phyloP scores from a whole-genome alignment of 2,329 filamentous ascomycete species.

The Talaromyces marneffei region DNA sequence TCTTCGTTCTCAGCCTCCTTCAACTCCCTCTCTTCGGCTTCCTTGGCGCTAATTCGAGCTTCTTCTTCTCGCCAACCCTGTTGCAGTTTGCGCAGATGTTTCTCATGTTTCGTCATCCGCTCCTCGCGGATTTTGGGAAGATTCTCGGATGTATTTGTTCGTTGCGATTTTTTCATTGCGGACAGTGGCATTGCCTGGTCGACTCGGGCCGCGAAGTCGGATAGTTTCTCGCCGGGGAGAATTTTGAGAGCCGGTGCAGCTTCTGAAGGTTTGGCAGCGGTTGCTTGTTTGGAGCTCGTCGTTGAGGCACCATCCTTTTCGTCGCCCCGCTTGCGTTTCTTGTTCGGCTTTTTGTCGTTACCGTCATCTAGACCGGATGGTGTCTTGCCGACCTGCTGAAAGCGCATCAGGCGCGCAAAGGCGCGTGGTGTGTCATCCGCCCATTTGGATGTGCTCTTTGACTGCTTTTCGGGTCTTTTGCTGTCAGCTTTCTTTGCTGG shows the following conservation, averaged over 20 bases:
- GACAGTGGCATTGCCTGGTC: constrained; percentile 75
- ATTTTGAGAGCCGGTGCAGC: constrained; percentile 56
- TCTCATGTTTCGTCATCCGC: constrained; percentile 74
- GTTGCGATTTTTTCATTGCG: constrained; percentile 57
- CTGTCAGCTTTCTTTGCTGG: constrained; percentile 23
- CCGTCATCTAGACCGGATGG: constrained; percentile 66
- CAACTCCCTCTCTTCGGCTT: constrained; percentile 71
- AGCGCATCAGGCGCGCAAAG: constrained; percentile 79
- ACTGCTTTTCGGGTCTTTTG: constrained; percentile 31
- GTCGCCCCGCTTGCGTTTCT: constrained; percentile 45
- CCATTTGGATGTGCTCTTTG: constrained; percentile 19
- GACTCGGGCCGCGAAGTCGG: constrained; percentile 75
- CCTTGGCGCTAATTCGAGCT: constrained; percentile 58
- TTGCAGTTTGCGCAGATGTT: constrained; percentile 61
- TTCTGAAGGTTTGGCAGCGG: neutral
- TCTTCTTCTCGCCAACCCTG: constrained; percentile 54
- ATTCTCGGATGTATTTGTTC: constrained; percentile 18
- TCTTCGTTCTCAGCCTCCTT: constrained; percentile 69
- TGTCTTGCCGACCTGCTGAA: constrained; percentile 53
- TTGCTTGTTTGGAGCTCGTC: neutral
- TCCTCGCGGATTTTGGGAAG: constrained; percentile 44
- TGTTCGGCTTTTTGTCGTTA: constrained; percentile 32
- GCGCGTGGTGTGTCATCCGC: constrained; percentile 80
- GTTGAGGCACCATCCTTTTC: constrained; percentile 14
- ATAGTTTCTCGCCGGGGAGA: constrained; percentile 72